Percentiles rank a stretch among this genome's conserved stretches.
phyloP scores from a whole-genome alignment of 2,329 filamentous ascomycete species.

The Periconia digitata region DNA sequence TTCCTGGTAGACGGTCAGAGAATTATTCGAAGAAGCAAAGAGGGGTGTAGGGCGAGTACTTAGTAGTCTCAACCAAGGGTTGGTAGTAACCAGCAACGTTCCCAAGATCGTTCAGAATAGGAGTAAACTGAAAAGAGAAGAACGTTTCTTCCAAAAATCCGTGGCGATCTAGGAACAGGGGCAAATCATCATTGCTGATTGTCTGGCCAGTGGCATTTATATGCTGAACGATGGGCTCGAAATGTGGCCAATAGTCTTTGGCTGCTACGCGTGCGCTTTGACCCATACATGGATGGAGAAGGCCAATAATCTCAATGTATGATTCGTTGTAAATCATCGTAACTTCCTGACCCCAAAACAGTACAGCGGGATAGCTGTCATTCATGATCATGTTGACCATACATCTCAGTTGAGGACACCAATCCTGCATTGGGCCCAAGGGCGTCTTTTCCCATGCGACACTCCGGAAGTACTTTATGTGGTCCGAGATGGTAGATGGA shows the following conservation, averaged over 20 bases:
- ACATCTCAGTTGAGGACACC: slow-evolving; percentile 68
- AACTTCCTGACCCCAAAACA: slow-evolving; percentile 53
- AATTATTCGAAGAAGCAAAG: too few species aligned
- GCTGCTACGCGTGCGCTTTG: slow-evolving; percentile 62
- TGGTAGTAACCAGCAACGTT: slow-evolving; percentile 73
- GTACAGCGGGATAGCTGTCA: slow-evolving; percentile 56
- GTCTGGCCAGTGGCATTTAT: slow-evolving; percentile 26
- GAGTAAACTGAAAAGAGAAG: slow-evolving; percentile 77
- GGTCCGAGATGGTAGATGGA: slow-evolving; percentile 54
- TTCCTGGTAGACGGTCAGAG: background rate
- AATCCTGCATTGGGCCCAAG: slow-evolving; percentile 71
- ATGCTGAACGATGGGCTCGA: slow-evolving; percentile 24
- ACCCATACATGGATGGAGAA: slow-evolving; percentile 60
- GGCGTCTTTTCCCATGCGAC: slow-evolving; percentile 72
- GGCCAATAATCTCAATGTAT: slow-evolving; percentile 33
- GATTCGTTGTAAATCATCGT: slow-evolving; percentile 44
- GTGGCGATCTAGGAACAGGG: slow-evolving; percentile 68
- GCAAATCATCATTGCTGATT: slow-evolving; percentile 61
- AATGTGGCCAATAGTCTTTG: slow-evolving; percentile 62
- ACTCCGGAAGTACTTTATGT: slow-evolving; percentile 69
- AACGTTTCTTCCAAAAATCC: slow-evolving; percentile 74
- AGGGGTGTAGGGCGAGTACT: background rate
- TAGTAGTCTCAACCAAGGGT: slow-evolving; percentile 69
- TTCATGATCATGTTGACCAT: slow-evolving; percentile 77
- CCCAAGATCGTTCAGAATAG: slow-evolving; percentile 70